Evolutionary conservation across 2,329 filamentous ascomycete species (phyloP).

Genomic region (Colletotrichum liaoningense): DNA sequence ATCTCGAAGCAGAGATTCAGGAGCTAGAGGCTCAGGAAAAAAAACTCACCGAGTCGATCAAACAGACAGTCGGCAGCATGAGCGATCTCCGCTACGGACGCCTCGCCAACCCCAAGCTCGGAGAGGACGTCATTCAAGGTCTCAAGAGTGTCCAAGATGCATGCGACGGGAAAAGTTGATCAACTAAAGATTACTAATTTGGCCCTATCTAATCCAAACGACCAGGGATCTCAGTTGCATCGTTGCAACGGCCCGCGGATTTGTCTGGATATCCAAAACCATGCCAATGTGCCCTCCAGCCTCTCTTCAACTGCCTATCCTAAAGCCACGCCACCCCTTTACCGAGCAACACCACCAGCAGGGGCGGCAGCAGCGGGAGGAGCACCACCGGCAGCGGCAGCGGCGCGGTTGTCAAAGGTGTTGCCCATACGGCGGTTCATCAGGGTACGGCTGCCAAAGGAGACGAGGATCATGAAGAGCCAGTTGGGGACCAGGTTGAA

Average conservation of each 20-base stretch:
- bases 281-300: conserved; percentile 6
- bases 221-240: background rate
- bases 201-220: conserved; percentile 33
- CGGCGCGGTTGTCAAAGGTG: conserved; percentile 13
- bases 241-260: background rate
- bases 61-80: conserved; percentile 75
- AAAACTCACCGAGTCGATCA: conserved; percentile 69
- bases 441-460: conserved; percentile 77
- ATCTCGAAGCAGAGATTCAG: conserved; percentile 76
- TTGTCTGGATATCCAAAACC: conserved; percentile 4
- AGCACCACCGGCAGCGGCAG: conserved; percentile 7
- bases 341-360: conserved; percentile 20
- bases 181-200: conserved; percentile 36
- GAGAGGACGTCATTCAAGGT: conserved; percentile 75
- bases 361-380: conserved; percentile 12
- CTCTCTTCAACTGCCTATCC: background rate
- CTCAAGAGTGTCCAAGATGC: conserved; percentile 72
- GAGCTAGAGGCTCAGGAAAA: conserved; percentile 74
- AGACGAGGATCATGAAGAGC: conserved; percentile 82
- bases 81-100: conserved; percentile 88
- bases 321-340: background rate
- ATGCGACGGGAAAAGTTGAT: conserved; percentile 63
- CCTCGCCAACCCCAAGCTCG: conserved; percentile 72
- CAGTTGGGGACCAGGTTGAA: conserved; percentile 78
- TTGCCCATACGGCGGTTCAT: conserved; percentile 62